Evolutionary conservation across 2,329 filamentous ascomycete genomes (phyloP).

Genomic region (Sporothrix protearum): DNA sequence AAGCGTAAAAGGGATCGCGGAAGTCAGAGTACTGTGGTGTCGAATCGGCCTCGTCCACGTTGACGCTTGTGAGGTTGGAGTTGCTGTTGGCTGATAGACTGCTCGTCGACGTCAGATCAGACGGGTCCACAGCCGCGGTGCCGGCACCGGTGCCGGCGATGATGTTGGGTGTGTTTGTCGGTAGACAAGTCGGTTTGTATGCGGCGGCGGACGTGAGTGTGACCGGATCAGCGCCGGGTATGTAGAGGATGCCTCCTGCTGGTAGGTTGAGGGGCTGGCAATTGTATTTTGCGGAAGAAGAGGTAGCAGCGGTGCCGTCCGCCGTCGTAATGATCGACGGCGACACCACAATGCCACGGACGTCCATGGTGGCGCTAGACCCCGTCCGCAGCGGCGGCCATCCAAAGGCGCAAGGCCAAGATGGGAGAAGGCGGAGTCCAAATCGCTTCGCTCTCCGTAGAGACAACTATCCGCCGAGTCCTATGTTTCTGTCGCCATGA

Average conservation of each 20-base stretch:
- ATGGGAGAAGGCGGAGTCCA: neutral
- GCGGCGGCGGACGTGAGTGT: constrained; percentile 58
- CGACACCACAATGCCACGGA: constrained; percentile 23
- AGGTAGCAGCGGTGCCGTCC: neutral
- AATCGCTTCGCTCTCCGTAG: neutral
- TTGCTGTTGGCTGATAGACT: constrained; percentile 34
- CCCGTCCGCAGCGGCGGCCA: constrained; percentile 32
- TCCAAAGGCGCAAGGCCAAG: constrained; percentile 20
- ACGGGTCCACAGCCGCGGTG: neutral
- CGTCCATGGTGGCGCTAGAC: constrained; percentile 26
- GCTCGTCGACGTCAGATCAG: constrained; percentile 38
- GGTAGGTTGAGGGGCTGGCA: constrained; percentile 46
- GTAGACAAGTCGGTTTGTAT: constrained; percentile 57
- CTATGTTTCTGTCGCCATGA: constrained; percentile 16
- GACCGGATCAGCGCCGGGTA: constrained; percentile 52
- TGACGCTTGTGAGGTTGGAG: constrained; percentile 30
- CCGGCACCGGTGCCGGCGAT: constrained; percentile 33
- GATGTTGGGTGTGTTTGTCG: constrained; percentile 40
- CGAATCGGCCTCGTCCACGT: constrained; percentile 33
- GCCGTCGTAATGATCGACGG: constrained; percentile 17
- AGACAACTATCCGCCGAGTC: constrained; percentile 1
- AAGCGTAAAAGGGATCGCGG: constrained; percentile 87
- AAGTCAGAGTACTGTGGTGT: constrained; percentile 58
- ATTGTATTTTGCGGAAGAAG: constrained; percentile 4
- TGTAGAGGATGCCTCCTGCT: constrained; percentile 45